These are phyloP conservation scores for Aspergillus phoenicis DNA, from an alignment of 2,329 filamentous ascomycete species.

Conservation along the genomic window DNA sequence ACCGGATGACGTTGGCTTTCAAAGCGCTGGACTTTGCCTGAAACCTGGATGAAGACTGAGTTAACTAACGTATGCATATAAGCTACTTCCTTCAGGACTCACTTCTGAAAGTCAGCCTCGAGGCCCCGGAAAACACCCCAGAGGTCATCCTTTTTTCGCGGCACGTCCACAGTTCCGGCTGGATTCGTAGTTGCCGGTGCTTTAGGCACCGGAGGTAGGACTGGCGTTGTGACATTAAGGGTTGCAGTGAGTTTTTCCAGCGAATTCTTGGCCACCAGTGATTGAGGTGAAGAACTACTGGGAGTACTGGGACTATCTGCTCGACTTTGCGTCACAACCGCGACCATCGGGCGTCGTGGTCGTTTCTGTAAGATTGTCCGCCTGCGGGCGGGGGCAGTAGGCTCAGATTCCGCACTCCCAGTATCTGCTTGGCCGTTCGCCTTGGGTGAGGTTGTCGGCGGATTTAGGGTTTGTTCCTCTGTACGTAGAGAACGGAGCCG, in stretches of 20 bases:
- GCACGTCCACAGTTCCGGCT: constrained; percentile 34
- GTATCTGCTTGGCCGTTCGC: constrained; percentile 24
- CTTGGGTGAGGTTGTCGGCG: constrained; percentile 21
- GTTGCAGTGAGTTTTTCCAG: constrained; percentile 49
- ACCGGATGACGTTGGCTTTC: constrained; percentile 75
- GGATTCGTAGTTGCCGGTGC: constrained; percentile 45
- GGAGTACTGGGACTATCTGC: constrained; percentile 39
- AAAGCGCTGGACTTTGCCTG: constrained; percentile 71
- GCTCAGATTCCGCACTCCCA: constrained; percentile 16
- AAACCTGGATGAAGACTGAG: constrained; percentile 55
- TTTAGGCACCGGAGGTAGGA: constrained; percentile 52
- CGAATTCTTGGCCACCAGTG: constrained; percentile 47
- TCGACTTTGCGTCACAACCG: constrained; percentile 40
- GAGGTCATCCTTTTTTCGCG: constrained; percentile 68
- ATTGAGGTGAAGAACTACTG: constrained; percentile 44
- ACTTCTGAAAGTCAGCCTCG: constrained; percentile 70
- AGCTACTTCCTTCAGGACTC: constrained; percentile 25
- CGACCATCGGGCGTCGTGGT: constrained; percentile 44
- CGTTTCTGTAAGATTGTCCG: constrained; percentile 40
- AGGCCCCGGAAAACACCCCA: constrained; percentile 69
- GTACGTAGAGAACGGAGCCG: constrained; percentile 25
- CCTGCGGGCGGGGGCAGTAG: constrained; percentile 28
- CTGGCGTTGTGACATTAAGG: constrained; percentile 48
- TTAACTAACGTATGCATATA: background rate
- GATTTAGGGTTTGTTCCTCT: constrained; percentile 33